Evolutionary conservation across 805 yeast genomes (phyloP).

Genomic region (Ogataea ganodermae): DNA sequence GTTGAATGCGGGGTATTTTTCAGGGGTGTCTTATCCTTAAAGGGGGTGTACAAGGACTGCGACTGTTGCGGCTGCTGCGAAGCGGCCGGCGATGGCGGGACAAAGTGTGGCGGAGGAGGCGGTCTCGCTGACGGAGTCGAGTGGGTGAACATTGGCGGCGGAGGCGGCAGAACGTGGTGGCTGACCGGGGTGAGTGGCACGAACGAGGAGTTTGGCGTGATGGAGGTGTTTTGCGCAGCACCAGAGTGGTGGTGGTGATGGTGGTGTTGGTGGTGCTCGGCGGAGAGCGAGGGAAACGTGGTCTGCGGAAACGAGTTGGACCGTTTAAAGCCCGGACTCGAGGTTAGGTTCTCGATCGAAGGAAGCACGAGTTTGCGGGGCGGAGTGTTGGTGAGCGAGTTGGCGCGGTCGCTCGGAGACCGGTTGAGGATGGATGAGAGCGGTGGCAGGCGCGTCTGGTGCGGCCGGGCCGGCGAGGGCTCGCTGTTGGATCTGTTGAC

Average conservation of each 20-base stretch:
- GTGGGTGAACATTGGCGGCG: conserved; percentile 25
- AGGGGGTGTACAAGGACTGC: conserved; percentile 8
- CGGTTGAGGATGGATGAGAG: conserved; percentile 25
- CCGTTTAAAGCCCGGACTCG: conserved; percentile 28
- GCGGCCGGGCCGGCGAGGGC: conserved; percentile 24
- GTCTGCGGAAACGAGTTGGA: conserved; percentile 25
- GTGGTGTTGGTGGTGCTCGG: neutral
- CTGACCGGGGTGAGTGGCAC: conserved; percentile 25
- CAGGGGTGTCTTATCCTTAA: conserved; percentile 5
- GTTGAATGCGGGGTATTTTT: conserved; percentile 14
- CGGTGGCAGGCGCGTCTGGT: conserved; percentile 29
- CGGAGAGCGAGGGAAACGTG: conserved; percentile 5
- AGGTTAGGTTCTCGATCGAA: conserved; percentile 28
- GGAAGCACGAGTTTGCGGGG: conserved; percentile 25
- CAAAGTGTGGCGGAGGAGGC: conserved; percentile 17
- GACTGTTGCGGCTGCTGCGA: conserved; percentile 1
- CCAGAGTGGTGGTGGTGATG: neutral
- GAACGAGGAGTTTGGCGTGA: conserved; percentile 15
- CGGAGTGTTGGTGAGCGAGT: conserved; percentile 14
- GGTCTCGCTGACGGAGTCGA: conserved; percentile 21
- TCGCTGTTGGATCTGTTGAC: conserved; percentile 27
- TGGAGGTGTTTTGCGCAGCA: conserved; percentile 2
- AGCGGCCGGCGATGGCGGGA: neutral
- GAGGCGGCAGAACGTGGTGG: conserved; percentile 23
- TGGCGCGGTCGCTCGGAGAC: conserved; percentile 12